Percentiles rank a stretch among this genome's conserved stretches.
These are phyloP conservation scores for Stephania japonica DNA, from an alignment of 164 flowering plant species.

Conservation along the genomic window DNA sequence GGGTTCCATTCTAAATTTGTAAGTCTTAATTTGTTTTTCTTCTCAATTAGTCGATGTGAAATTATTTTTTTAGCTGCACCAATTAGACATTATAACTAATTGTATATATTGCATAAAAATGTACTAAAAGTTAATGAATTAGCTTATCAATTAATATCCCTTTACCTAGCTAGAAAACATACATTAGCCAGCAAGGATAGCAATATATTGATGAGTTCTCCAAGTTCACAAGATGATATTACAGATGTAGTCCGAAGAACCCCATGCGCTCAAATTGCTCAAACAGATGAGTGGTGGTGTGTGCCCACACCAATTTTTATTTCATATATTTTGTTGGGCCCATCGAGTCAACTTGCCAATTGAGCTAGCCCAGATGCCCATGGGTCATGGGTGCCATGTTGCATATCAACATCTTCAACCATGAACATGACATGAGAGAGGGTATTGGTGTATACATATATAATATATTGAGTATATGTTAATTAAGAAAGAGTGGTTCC, in stretches of 20 bases:
- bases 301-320: background rate
- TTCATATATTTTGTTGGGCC: background rate
- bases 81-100: too few species aligned
- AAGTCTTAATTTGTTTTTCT: too few species aligned
- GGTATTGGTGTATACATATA: background rate
- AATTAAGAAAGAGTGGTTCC: background rate
- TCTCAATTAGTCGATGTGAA: too few species aligned
- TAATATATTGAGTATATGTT: background rate
- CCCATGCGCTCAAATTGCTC: background rate
- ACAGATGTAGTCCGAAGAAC: background rate
- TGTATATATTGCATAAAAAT: too few species aligned
- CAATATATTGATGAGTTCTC: background rate
- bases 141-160: too few species aligned
- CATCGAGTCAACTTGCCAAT: slow-evolving; percentile 6
- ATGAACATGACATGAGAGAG: background rate
- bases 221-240: background rate
- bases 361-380: background rate
- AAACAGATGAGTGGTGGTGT: background rate
- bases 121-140: too few species aligned
- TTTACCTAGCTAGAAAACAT: too few species aligned
- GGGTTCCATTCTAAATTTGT: too few species aligned
- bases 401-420: background rate
- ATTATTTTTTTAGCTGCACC: too few species aligned
- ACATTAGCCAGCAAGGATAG: background rate
- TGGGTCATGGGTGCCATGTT: slow-evolving; percentile 6